Conservation (phyloP, 108 stramenopile genomes). For the Fragilaria crotonensis region DNA sequence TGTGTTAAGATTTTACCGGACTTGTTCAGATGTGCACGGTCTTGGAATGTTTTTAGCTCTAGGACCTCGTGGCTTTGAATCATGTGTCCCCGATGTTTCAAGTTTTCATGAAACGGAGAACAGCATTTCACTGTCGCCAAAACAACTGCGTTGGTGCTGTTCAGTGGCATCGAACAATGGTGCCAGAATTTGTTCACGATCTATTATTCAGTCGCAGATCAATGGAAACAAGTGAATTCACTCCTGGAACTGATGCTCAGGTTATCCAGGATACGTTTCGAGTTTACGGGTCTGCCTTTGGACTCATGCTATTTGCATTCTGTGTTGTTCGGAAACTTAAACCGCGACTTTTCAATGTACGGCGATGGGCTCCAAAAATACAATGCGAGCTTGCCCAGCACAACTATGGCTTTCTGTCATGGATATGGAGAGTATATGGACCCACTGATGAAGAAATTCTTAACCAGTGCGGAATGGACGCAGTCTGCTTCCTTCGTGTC, state of each 20-base stretch:
- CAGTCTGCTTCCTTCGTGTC: slow-evolving; percentile 38
- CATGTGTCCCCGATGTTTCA: no score
- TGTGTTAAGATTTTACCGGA: no score
- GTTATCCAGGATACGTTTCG: slow-evolving; percentile 12
- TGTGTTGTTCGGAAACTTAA: slow-evolving; percentile 15
- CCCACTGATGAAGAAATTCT: slow-evolving; percentile 18
- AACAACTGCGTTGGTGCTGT: no score
- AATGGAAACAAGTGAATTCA: no score
- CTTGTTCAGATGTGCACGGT: no score
- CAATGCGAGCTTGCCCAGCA: slow-evolving; percentile 15
- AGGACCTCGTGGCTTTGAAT: no score
- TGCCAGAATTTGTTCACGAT: no score
- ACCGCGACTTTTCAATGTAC: slow-evolving; percentile 21
- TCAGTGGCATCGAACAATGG: no score
- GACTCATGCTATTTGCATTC: slow-evolving; percentile 12
- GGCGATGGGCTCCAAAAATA: slow-evolving; percentile 14
- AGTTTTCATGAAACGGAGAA: no score
- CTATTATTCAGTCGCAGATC: no score
- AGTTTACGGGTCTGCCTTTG: slow-evolving; percentile 19
- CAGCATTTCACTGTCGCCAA: no score
- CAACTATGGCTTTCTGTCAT: slow-evolving; percentile 20
- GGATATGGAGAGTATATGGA: slow-evolving; percentile 27
- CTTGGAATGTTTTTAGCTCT: no score
- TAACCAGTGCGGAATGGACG: slow-evolving; percentile 55
- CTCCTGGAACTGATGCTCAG: background rate